Evolutionary conservation across 2,329 filamentous ascomycete genomes (phyloP), one percentile per base, ranked within the genome.

Genomic region (Neurospora sp.): DNA sequence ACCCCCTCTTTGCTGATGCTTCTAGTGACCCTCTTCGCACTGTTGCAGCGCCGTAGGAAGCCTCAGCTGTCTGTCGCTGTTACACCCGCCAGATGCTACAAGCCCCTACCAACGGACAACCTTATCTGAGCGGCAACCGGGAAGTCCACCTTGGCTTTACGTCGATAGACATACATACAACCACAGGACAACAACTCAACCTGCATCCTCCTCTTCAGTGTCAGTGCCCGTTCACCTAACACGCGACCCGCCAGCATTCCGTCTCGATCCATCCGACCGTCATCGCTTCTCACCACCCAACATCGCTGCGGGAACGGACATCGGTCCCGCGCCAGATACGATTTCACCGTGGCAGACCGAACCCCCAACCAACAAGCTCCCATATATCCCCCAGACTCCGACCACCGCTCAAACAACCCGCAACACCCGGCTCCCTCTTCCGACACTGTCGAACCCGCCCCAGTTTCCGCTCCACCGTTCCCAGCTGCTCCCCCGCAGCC

Each of bases 321-420:
- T 68, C 73, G 73, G 71, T 75, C 75, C 81, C 82, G 85, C 73
- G 73, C 82, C 82, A 76, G 75, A 81, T 76, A 80, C 71, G 66
- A 73, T 33, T 62, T 88, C 89, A 90, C 89, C 86, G 90, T 92
- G 90, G 90, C 90, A 86, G 86, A 91, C 87, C 86, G 88, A 84
- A 83, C 78, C 79, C 83, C 86, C 81, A 69, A 42, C 69, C 83
- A 33, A n/a, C 52, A 82, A 79, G 80, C 82, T 72, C 74, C 76
- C 79, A 80, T 77, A 80, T 80, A 82, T 81, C 83, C 87, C 85
- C 86, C 85, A 85, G 83, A 85, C 87, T 84, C 85, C 84, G 82
- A 90, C 87, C 90, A 89, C 89, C 81, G 85, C 84, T 86, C 87
- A 85, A 80, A 85, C 82, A 84, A 82, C 79, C 84, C 86, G 84